phyloP scores from a whole-genome alignment of 148 eudicot genomes.

The Rhododendron mucronatum region DNA sequence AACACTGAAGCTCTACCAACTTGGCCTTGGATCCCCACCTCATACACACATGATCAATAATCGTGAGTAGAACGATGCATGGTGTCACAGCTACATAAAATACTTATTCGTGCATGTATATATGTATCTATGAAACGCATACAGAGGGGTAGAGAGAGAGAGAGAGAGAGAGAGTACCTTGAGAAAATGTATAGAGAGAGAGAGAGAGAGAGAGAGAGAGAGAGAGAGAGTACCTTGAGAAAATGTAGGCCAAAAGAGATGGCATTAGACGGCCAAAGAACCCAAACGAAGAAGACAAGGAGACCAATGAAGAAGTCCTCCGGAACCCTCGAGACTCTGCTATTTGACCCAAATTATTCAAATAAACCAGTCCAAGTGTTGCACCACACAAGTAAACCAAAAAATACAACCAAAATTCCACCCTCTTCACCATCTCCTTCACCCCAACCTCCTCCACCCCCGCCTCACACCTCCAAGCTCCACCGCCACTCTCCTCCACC shows the following conservation, averaged over 20 bases:
- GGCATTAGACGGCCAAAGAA: conserved; percentile 91
- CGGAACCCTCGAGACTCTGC: conserved; percentile 73
- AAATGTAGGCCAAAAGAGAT: conserved; percentile 40
- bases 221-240: background rate
- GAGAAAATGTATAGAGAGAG: conserved; percentile 22
- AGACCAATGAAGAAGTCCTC: conserved; percentile 57
- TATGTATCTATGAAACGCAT: too few relatives aligned
- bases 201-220: background rate
- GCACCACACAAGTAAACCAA: conserved; percentile 69
- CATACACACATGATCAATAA: too few relatives aligned
- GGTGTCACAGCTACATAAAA: conserved; percentile 20
- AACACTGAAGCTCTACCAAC: too few relatives aligned
- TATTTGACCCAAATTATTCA: conserved; percentile 91
- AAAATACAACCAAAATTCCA: conserved; percentile 83
- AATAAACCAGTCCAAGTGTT: conserved; percentile 74
- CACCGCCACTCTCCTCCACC: background rate
- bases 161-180: conserved; percentile 30
- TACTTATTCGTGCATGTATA: too few relatives aligned
- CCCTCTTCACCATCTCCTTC: conserved; percentile 47
- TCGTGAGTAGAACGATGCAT: too few relatives aligned
- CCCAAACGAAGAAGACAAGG: conserved; percentile 70
- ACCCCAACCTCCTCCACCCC: conserved; percentile 56
- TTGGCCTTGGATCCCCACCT: too few relatives aligned
- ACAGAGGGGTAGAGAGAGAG: too few relatives aligned
- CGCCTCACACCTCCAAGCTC: background rate